Base-by-base conservation (phyloP, 2,329 filamentous ascomycete genomes). In the Beauveria pseudobassiana region DNA sequence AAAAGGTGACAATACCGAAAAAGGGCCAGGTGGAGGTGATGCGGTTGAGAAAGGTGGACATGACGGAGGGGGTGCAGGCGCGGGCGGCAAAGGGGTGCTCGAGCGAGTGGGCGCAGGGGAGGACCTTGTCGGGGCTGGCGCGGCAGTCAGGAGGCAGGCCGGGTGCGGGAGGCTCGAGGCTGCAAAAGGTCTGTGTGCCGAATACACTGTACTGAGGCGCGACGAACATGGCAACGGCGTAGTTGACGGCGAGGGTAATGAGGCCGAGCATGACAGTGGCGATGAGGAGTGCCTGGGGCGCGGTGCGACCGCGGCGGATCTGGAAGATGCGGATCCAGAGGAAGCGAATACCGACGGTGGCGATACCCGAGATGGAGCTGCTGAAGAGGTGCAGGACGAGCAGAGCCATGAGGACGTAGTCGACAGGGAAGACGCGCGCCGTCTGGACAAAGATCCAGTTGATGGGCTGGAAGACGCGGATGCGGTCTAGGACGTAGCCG, bases 141-240 rank as follows among this genome's bases (percentile, higher is more conserved):
- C 81, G 81, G 77, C 95, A 99, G 73, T 96, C 87, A 7, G 91
- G 89, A 67, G 87, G 85, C 65, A 83, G 82, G 62, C 85, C 86
- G 0, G 84, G 81, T 62, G 83, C 78, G 43, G 78, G 78, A 2
- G 87, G 82, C 40, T 86, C 80, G 65, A 88, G 86, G 68, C 91
- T 87, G 76, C 95, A 99, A 77, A 93, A 97, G 1, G 90, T 96
- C 74, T 99, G 95, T 0, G 93, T 91, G 55, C 95, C 95, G 71
- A 91, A 99, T 60, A 89, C 96, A 52, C 93, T 86, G 72, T 99
- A 99, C 71, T 98, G 93, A 1, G 95, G 95, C 6, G 92, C 95
- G n/a, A 96, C 86, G 64, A 98, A 82, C 88, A 96, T 96, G 62
- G 91, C 89, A 48, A 98, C 80, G 9, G 91, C 86, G 74, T 98